These are phyloP conservation scores for Prunus mongolica DNA, from an alignment of 306 rosid species.

Conservation along the genomic window DNA sequence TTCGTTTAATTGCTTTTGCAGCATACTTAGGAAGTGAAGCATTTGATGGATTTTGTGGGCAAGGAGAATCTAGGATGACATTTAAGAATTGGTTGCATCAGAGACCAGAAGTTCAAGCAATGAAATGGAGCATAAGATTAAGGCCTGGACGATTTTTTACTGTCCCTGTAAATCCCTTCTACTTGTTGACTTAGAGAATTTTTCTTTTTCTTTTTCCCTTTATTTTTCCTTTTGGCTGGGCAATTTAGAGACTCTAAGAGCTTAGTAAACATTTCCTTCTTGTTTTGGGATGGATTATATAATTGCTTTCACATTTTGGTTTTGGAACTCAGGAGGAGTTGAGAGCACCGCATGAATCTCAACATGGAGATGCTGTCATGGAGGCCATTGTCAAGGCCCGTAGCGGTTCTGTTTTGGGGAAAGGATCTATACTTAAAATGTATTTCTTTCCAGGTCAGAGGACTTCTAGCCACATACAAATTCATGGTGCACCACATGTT, in stretches of 20 bases:
- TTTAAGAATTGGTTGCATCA: constrained; percentile 86
- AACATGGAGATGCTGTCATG: constrained; percentile 90
- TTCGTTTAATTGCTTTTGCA: constrained; percentile 88
- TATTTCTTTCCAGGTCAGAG: constrained; percentile 92
- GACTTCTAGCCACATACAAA: constrained; percentile 77
- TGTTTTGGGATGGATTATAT: constrained; percentile 1
- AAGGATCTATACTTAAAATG: constrained; percentile 91
- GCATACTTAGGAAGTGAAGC: constrained; percentile 96
- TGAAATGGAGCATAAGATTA: constrained; percentile 90
- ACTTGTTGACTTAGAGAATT: neutral
- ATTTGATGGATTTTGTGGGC: constrained; percentile 79
- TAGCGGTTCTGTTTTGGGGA: constrained; percentile 77
- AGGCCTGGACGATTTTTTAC: constrained; percentile 85
- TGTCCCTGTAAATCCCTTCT: constrained; percentile 60
- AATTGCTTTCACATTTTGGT: constrained; percentile 25
- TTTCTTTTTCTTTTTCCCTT: neutral
- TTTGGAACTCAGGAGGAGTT: constrained; percentile 64
- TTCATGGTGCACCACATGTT: constrained; percentile 79
- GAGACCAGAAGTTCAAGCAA: constrained; percentile 82
- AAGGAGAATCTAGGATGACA: constrained; percentile 63
- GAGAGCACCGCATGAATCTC: constrained; percentile 80
- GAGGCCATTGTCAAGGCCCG: constrained; percentile 75
- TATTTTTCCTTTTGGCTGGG: neutral
- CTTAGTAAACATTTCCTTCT: neutral
- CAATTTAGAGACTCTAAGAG: constrained; percentile 1